These are phyloP conservation scores for Pseudoneurospora amorphoporcata DNA, from an alignment of 495 filamentous ascomycete species.

Conservation along the genomic window DNA sequence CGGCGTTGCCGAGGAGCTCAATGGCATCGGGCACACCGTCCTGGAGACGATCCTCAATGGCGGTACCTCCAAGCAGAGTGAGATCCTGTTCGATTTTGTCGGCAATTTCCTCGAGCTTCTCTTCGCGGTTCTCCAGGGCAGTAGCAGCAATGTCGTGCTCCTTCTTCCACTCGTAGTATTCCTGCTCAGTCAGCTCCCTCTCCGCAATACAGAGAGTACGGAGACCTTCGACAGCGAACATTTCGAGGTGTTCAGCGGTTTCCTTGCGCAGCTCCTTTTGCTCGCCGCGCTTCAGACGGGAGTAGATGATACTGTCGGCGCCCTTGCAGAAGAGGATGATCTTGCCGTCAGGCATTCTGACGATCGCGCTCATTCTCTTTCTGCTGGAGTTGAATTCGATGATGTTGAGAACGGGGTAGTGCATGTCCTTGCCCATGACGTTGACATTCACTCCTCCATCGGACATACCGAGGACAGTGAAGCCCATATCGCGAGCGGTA, in stretches of 20 bases:
- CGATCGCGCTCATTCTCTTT: constrained; percentile 97
- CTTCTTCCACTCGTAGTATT: constrained; percentile 77
- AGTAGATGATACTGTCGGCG: constrained; percentile 95
- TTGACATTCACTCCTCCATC: constrained; percentile 74
- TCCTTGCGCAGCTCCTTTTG: constrained; percentile 71
- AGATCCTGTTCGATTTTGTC: constrained; percentile 86
- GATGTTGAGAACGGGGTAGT: constrained; percentile 84
- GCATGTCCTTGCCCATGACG: constrained; percentile 71
- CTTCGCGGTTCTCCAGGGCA: constrained; percentile 77
- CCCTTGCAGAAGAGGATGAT: constrained; percentile 97
- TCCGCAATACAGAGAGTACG: constrained; percentile 95
- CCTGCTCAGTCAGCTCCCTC: constrained; percentile 67
- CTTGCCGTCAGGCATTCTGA: constrained; percentile 87
- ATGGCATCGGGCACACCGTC: constrained; percentile 98
- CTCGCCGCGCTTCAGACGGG: constrained; percentile 73
- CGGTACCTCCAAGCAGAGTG: constrained; percentile 85
- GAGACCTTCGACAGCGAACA: constrained; percentile 92
- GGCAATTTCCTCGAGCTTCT: constrained; percentile 83
- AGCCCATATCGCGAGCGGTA: constrained; percentile 91
- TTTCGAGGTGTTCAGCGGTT: constrained; percentile 90
- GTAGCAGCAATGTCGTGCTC: constrained; percentile 82
- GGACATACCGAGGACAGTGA: constrained; percentile 79
- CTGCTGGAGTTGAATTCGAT: constrained; percentile 96
- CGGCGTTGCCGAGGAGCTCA: constrained; percentile 79
- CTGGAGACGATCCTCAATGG: constrained; percentile 95